A percentile compares a stretch with the other conserved stretches of the same genome.
Evolutionary conservation across 2,329 filamentous ascomycete genomes (phyloP).

Genomic region (Penicillium griseofulvum): DNA sequence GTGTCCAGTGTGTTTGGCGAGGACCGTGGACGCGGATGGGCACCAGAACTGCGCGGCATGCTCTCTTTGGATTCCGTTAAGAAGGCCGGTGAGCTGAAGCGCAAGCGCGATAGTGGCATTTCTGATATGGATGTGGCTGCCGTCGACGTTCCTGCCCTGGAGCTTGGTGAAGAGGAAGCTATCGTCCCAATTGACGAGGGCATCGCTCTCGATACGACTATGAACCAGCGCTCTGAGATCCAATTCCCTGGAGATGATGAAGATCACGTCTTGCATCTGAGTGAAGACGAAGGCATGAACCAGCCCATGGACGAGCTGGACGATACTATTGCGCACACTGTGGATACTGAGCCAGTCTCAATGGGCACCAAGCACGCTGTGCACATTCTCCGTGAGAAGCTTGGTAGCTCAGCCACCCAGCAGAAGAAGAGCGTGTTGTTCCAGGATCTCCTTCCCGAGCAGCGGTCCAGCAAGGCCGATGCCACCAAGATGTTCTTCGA

Average conservation of each 20-base stretch:
- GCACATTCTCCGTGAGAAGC: slow-evolving; percentile 84
- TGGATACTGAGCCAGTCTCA: slow-evolving; percentile 82
- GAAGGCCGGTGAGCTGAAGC: slow-evolving; percentile 76
- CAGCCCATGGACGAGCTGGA: slow-evolving; percentile 65
- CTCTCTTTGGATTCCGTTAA: slow-evolving; percentile 81
- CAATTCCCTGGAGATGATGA: slow-evolving; percentile 64
- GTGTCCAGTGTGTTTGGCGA: slow-evolving; percentile 83
- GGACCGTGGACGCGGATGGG: slow-evolving; percentile 75
- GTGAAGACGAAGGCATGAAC: slow-evolving; percentile 48
- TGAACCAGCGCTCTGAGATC: slow-evolving; percentile 57
- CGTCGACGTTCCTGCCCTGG: slow-evolving; percentile 60
- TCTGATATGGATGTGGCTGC: slow-evolving; percentile 73
- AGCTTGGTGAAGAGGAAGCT: slow-evolving; percentile 65
- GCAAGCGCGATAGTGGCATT: slow-evolving; percentile 86
- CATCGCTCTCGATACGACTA: slow-evolving; percentile 49
- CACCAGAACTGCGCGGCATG: slow-evolving; percentile 87
- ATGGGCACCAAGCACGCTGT: slow-evolving; percentile 93
- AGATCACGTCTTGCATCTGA: slow-evolving; percentile 41
- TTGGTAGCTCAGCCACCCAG: slow-evolving; percentile 65
- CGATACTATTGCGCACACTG: slow-evolving; percentile 75
- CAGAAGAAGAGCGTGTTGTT: slow-evolving; percentile 81
- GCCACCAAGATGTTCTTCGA: slow-evolving; percentile 99
- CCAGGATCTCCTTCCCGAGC: slow-evolving; percentile 84
- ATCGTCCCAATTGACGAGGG: slow-evolving; percentile 49
- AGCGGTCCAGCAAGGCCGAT: slow-evolving; percentile 76